Evolutionary conservation across 2,329 filamentous ascomycete genomes (phyloP).

Genomic region (Pseudopyrenochaeta lycopersici): DNA sequence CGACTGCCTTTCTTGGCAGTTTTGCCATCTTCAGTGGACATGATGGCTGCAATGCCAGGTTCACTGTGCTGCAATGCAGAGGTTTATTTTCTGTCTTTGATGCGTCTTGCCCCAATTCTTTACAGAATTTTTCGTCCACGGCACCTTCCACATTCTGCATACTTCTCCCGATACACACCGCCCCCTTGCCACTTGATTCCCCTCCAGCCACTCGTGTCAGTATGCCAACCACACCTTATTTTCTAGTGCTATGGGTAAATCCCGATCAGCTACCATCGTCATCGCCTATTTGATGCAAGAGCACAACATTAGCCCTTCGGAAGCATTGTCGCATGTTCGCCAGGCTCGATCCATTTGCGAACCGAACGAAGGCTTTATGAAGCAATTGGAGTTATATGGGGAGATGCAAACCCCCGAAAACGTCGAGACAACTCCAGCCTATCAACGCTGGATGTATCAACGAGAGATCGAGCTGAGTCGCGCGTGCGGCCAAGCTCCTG

Average conservation of each 20-base stretch:
- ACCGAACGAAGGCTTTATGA: conserved; percentile 91
- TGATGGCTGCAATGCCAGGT: conserved; percentile 5
- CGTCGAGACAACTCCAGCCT: conserved; percentile 74
- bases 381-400: conserved; percentile 86
- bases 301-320: conserved; percentile 61
- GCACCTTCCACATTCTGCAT: conserved; percentile 26
- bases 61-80: conserved; percentile 16
- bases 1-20: conserved; percentile 41
- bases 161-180: conserved; percentile 38
- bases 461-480: conserved; percentile 72
- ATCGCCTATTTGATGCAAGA: conserved; percentile 82
- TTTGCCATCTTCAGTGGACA: conserved; percentile 43
- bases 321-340: conserved; percentile 76
- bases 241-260: conserved; percentile 91
- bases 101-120: conserved; percentile 30
- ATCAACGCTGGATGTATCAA: conserved; percentile 80
- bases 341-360: conserved; percentile 79
- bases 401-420: conserved; percentile 81
- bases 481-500: conserved; percentile 80
- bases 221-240: conserved; percentile 44
- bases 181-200: conserved; percentile 45
- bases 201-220: conserved; percentile 34
- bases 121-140: conserved; percentile 17
- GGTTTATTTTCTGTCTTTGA: conserved; percentile 21
- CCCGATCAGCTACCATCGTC: conserved; percentile 84